Percentiles rank a stretch among this genome's conserved stretches.
phyloP scores from a whole-genome alignment of 129 eudicot genomes.

The Solidago caesia region DNA sequence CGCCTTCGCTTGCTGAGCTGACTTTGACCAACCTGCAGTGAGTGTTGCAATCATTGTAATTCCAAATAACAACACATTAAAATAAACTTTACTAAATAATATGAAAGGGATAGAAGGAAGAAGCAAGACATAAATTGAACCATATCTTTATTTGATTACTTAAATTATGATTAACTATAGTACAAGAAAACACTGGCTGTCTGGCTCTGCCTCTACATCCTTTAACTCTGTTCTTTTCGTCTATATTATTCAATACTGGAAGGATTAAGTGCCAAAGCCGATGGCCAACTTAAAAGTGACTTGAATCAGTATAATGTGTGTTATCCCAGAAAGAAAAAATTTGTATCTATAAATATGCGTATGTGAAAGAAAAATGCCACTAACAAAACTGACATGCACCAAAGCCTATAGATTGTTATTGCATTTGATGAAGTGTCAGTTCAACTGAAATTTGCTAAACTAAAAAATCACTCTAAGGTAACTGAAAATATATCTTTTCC shows the following conservation, averaged over 20 bases:
- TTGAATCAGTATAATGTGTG: background rate
- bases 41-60: constrained; percentile 22
- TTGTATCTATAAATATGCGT: background rate
- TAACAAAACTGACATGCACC: background rate
- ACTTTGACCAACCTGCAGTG: constrained; percentile 44
- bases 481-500: background rate
- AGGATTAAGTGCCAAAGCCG: background rate
- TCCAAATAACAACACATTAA: constrained; percentile 13
- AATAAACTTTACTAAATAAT: background rate
- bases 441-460: too few species aligned
- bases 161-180: background rate
- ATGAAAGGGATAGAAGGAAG: background rate
- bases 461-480: too few species aligned
- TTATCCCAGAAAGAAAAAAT: background rate
- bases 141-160: background rate
- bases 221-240: constrained; percentile 5
- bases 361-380: constrained; percentile 5
- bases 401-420: constrained; percentile 1
- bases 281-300: too few species aligned
- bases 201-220: background rate
- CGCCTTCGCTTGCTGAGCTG: constrained; percentile 47
- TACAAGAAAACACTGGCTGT: background rate
- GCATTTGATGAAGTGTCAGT: background rate
- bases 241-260: background rate
- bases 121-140: background rate